Base-by-base conservation (phyloP, 768 basidiomycete species). In the Auricularia sp. region DNA sequence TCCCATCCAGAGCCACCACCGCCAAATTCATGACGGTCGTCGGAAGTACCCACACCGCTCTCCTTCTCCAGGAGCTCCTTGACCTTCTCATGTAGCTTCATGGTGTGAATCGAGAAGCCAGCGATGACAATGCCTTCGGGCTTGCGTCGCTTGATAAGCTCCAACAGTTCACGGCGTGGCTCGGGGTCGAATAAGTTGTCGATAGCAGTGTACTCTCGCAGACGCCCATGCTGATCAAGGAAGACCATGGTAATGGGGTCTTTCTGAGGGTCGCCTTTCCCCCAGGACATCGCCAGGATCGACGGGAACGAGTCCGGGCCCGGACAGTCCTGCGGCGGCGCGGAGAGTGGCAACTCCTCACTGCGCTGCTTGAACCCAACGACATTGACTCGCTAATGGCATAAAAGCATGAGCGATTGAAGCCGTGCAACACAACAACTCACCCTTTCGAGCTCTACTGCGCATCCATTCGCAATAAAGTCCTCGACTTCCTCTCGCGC, bases 281-380 rank as follows among this genome's bases (percentile, higher is more conserved):
- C 97, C 87, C 93, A 94, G 6, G 95, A 96, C 64, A 96, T 74
- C 3, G 95, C 91, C 51, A 99, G 81, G 23, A 98, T 93, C 23
- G 73, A 87, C 81, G 60, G 94, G 75, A 47, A 83, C 78, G 71
- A 91, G 23, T 59, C 56, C 11, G 56, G 56, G 21, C 34, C 56
- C 4, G 56, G 56, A 54, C 35, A 35, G 65, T 18, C 6, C 47
- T 51, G 47, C 21, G 47, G 47, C 18, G 21, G 47, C 21, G 47
- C 18, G 47, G 6, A 6, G 18, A 6, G 6, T 10, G 47, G 47
- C 47, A 51, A 6, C 5, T 18, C 47, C 21, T 61, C 43, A 59
- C 29, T 16, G 14, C 36, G 36, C n/a, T 23, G 36, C 14, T 61
- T 61, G 8, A 61, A 51, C n/a, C 58, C 58, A 34, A 34, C 16